phyloP scores from a whole-genome alignment of 331 rosid genomes.

The Phaseolus coccineus region DNA sequence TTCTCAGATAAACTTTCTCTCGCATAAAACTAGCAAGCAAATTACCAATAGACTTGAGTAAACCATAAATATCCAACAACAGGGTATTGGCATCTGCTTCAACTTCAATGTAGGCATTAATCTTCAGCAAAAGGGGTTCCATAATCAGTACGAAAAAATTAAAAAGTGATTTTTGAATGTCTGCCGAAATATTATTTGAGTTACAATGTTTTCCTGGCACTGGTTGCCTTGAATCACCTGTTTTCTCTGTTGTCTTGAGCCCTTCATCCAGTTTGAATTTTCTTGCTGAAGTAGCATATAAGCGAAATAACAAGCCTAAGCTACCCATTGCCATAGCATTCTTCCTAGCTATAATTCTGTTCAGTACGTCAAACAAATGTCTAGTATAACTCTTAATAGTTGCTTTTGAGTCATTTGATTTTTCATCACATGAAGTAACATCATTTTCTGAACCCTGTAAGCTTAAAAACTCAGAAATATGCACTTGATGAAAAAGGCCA shows the following conservation, averaged over 20 bases:
- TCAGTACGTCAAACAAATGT: conserved; percentile 75
- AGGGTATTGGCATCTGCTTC: conserved; percentile 48
- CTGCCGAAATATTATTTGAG: conserved; percentile 56
- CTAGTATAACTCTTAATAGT: conserved; percentile 78
- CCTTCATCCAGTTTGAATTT: conserved; percentile 57
- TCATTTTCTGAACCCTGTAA: conserved; percentile 57
- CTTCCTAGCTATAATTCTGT: conserved; percentile 58
- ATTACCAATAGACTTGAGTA: conserved; percentile 67
- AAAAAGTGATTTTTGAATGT: conserved; percentile 68
- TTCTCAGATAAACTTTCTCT: conserved; percentile 82
- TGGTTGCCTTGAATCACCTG: conserved; percentile 35
- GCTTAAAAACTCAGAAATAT: conserved; percentile 77
- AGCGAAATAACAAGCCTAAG: conserved; percentile 68
- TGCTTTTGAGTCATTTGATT: conserved; percentile 36
- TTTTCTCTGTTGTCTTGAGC: conserved; percentile 48
- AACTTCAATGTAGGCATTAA: conserved; percentile 46
- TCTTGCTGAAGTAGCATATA: conserved; percentile 65
- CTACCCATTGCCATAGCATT: conserved; percentile 67
- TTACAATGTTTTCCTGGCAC: conserved; percentile 43
- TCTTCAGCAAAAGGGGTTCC: conserved; percentile 80
- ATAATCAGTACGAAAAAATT: conserved; percentile 73
- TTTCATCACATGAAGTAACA: not conserved
- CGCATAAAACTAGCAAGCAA: conserved; percentile 74
- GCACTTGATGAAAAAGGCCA: conserved; percentile 80
- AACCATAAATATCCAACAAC: conserved; percentile 57